A percentile compares a stretch with the other conserved stretches of the same genome.
These are phyloP conservation scores for Sporothrix pseudoabietina DNA, from an alignment of 2,329 filamentous ascomycete species.

Conservation along the genomic window DNA sequence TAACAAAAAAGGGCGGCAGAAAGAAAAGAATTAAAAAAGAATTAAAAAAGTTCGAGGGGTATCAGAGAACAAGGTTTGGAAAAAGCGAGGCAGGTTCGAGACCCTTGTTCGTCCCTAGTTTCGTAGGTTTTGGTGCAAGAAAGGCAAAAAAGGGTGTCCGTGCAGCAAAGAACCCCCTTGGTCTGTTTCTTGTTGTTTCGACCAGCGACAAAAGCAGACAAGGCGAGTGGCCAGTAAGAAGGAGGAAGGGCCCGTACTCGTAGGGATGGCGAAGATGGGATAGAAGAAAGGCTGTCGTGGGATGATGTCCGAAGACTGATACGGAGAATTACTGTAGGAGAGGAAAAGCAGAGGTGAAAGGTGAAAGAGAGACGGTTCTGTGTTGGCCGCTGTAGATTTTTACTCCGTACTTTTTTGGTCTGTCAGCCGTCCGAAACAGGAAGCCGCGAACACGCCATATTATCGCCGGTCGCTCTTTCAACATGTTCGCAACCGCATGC, in stretches of 20 bases:
- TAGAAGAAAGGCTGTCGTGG: not conserved
- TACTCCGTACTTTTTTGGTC: constrained; percentile 12
- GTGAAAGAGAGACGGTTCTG: not conserved
- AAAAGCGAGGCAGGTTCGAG: not conserved
- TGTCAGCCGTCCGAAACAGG: constrained; percentile 25
- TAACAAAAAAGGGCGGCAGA: not conserved
- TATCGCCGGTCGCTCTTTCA: constrained; percentile 17
- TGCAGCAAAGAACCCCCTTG: constrained; percentile 17
- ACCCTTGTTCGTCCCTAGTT: constrained; percentile 26
- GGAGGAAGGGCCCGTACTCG: not conserved
- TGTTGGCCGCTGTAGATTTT: constrained; percentile 13
- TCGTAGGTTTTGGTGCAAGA: constrained; percentile 5
- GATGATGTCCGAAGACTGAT: not conserved
- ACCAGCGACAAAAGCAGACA: constrained; percentile 24
- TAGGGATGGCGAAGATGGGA: not conserved
- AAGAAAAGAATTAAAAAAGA: not conserved
- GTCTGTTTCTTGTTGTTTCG: constrained; percentile 30
- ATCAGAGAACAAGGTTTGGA: not conserved
- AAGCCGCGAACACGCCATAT: constrained; percentile 23
- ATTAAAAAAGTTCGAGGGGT: not conserved
- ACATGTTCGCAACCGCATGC: not conserved
- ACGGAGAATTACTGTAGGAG: not conserved
- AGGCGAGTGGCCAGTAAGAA: not conserved
- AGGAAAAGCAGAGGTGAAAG: not conserved
- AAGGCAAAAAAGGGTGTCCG: constrained; percentile 21